Evolutionary conservation across 768 basidiomycete genomes (phyloP).

Genomic region (Tubosaeta sp.): DNA sequence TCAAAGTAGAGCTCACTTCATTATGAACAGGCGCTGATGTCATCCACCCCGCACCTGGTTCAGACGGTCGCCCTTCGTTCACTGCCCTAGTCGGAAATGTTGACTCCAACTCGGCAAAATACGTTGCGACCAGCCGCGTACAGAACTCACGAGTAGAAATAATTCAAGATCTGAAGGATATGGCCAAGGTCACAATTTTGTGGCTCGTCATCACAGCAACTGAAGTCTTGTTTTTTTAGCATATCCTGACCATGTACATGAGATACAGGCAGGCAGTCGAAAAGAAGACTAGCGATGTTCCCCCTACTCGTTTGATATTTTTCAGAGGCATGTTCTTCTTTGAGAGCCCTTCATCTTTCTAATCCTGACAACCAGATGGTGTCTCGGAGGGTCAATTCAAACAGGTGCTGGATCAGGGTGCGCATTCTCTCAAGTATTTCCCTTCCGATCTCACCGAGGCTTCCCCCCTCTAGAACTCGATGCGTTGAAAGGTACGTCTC

Average conservation of each 20-base stretch:
- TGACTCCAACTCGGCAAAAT: conserved; percentile 73
- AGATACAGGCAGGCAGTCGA: conserved; percentile 53
- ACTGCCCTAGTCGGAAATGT: conserved; percentile 78
- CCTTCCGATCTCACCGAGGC: neutral
- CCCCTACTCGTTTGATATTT: conserved; percentile 72
- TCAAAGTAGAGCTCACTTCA: neutral
- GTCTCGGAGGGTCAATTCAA: conserved; percentile 55
- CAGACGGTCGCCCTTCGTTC: conserved; percentile 76
- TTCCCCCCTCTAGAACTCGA: conserved; percentile 47
- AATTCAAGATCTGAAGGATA: conserved; percentile 63
- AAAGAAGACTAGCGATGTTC: conserved; percentile 36
- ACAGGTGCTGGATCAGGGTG: conserved; percentile 51
- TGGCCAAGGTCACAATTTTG: conserved; percentile 48
- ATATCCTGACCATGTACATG: conserved; percentile 54
- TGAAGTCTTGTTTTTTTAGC: conserved; percentile 32
- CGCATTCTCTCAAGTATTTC: conserved; percentile 7
- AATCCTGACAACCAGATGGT: conserved; percentile 36
- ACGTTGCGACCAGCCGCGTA: conserved; percentile 55
- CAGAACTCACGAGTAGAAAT: conserved; percentile 72
- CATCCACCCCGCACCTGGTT: conserved; percentile 78
- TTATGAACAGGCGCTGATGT: conserved; percentile 63
- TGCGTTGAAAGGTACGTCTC: conserved; percentile 47
- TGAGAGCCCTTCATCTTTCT: neutral
- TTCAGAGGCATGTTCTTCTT: conserved; percentile 52
- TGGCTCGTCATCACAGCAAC: neutral